Evolutionary conservation across 495 filamentous ascomycete genomes (phyloP).

Genomic region (Daldinia vernicosa): DNA sequence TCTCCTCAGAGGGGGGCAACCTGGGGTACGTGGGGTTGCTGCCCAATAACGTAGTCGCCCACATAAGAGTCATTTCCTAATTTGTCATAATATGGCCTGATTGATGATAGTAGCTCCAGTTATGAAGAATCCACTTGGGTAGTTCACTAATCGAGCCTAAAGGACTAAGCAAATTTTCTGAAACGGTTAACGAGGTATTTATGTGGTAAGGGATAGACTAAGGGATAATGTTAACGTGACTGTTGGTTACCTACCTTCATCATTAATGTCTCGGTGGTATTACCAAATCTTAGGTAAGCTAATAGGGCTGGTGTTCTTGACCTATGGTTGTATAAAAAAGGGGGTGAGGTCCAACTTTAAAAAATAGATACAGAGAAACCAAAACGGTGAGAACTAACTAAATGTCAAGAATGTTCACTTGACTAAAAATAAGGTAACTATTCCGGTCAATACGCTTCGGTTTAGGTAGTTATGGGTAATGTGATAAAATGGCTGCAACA

Average conservation of each 20-base stretch:
- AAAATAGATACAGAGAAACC: no score
- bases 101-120: slow-evolving; percentile 4
- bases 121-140: slow-evolving; percentile 4
- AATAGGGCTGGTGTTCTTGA: no score
- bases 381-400: no score
- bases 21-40: slow-evolving; percentile 6
- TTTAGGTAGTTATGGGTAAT: neutral
- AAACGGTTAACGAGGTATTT: neutral
- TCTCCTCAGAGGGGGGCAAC: neutral
- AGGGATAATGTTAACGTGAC: neutral
- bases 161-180: neutral
- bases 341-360: no score
- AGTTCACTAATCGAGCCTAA: neutral
- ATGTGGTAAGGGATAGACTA: neutral
- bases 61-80: slow-evolving; percentile 14
- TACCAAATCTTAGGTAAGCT: no score
- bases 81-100: slow-evolving; percentile 15
- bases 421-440: no score
- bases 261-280: no score
- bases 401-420: no score
- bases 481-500: neutral
- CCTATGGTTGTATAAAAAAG: no score
- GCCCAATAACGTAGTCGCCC: slow-evolving; percentile 22
- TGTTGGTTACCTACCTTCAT: no score
- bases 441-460: no score